Conservation (phyloP, 257 asterid species). For the Petunia axillaris region DNA sequence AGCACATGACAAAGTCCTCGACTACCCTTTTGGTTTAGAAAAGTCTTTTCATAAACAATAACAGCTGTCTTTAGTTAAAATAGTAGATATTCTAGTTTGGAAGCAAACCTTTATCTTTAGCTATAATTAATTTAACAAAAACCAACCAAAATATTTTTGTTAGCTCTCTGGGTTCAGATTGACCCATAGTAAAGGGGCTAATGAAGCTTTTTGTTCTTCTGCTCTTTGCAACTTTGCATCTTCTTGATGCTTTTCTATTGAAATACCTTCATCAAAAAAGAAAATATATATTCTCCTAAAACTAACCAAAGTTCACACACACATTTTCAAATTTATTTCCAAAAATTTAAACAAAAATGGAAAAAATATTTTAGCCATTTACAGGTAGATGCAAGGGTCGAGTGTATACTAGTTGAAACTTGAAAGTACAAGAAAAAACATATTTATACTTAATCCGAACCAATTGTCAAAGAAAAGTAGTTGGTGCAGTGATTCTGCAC, state of each 20-base stretch:
- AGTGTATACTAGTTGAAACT: neutral
- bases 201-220: too few species aligned
- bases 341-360: neutral
- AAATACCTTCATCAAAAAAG: too few species aligned
- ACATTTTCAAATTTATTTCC: slow-evolving; percentile 1
- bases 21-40: slow-evolving; percentile 8
- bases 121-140: slow-evolving; percentile 9
- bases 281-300: too few species aligned
- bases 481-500: neutral
- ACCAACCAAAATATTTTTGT: neutral
- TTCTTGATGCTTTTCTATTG: too few species aligned
- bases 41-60: neutral
- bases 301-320: neutral
- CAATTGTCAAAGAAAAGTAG: neutral
- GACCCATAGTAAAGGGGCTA: too few species aligned
- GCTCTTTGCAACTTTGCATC: too few species aligned
- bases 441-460: neutral
- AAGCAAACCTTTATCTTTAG: neutral
- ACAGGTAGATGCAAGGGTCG: neutral
- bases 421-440: neutral
- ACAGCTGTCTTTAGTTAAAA: neutral
- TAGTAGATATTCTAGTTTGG: neutral
- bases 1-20: neutral
- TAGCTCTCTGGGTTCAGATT: too few species aligned
- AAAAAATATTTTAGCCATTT: neutral